A percentile compares a stretch with the other conserved stretches of the same genome.
Conservation (phyloP, 164 flowering plant genomes). For the Annona squamosa region DNA sequence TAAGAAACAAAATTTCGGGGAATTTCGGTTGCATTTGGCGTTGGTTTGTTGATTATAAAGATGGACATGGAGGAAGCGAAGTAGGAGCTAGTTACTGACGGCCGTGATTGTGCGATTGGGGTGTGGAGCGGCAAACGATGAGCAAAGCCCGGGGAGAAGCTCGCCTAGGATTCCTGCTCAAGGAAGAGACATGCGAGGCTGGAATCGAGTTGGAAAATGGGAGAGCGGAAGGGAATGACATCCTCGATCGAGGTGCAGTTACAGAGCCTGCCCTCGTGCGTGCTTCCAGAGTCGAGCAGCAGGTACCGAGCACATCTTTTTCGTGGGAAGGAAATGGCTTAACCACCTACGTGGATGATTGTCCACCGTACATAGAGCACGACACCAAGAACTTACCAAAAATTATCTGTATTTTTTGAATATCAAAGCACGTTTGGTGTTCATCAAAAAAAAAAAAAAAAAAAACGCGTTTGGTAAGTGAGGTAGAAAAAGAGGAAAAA, state of each 20-base stretch:
- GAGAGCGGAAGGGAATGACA: slow-evolving; percentile 19
- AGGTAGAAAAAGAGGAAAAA: too few relatives aligned
- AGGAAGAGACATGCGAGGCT: slow-evolving; percentile 6
- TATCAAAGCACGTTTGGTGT: too few relatives aligned
- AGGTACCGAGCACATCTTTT: neutral
- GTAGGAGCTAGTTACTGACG: slow-evolving; percentile 8
- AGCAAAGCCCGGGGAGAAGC: slow-evolving; percentile 4
- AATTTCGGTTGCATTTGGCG: neutral
- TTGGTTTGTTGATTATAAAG: neutral
- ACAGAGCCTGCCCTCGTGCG: neutral
- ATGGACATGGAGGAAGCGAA: neutral
- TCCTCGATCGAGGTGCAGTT: neutral
- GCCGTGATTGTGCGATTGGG: neutral
- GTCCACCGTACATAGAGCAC: neutral
- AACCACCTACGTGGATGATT: neutral
- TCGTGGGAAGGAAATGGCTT: neutral
- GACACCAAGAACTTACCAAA: too few relatives aligned
- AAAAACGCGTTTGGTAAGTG: too few relatives aligned
- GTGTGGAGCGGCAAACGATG: slow-evolving; percentile 4
- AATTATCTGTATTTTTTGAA: too few relatives aligned
- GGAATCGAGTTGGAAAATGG: slow-evolving; percentile 17
- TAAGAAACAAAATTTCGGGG: neutral
- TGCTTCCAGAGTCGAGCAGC: neutral
- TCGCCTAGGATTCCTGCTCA: neutral
- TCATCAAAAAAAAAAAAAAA: too few relatives aligned